Conservation (phyloP, 108 stramenopile species). For the Fistulifera solaris region DNA sequence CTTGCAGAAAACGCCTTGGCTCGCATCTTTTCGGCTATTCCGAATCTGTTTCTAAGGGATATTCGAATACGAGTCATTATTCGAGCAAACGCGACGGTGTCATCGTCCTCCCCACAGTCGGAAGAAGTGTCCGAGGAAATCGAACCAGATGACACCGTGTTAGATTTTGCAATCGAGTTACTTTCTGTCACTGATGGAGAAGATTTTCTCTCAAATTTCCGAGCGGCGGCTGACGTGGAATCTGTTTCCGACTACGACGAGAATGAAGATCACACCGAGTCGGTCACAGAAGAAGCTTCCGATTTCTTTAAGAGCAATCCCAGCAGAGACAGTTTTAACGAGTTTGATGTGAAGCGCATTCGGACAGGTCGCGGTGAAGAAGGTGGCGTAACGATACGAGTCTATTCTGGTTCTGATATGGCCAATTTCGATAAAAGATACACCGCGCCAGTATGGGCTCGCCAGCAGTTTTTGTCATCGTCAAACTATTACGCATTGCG, state of each 20-base stretch:
- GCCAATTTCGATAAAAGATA: background rate
- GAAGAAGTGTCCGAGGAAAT: constrained; percentile 12
- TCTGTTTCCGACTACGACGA: constrained; percentile 7
- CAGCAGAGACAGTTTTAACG: constrained; percentile 14
- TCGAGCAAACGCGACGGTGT: constrained; percentile 14
- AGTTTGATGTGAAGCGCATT: constrained; percentile 49
- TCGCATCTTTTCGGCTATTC: constrained; percentile 43
- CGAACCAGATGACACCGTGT: constrained; percentile 34
- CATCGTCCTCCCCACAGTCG: background rate
- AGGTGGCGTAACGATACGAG: constrained; percentile 55
- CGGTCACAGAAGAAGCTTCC: constrained; percentile 1
- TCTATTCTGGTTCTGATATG: constrained; percentile 28
- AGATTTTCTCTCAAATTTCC: constrained; percentile 54
- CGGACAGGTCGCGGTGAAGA: constrained; percentile 69
- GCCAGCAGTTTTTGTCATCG: constrained; percentile 27
- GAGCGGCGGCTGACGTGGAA: constrained; percentile 12
- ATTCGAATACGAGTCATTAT: constrained; percentile 58
- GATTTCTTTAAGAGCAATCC: background rate
- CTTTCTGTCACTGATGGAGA: constrained; percentile 60
- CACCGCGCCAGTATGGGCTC: constrained; percentile 36
- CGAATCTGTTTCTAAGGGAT: constrained; percentile 64
- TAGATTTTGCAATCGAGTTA: constrained; percentile 65
- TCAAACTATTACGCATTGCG: constrained; percentile 39
- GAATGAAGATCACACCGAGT: constrained; percentile 1
- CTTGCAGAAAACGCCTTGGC: constrained; percentile 58